Percentiles rank a stretch among this genome's conserved stretches.
Conservation (phyloP, 2,329 filamentous ascomycete species). For the Phoma sp. region DNA sequence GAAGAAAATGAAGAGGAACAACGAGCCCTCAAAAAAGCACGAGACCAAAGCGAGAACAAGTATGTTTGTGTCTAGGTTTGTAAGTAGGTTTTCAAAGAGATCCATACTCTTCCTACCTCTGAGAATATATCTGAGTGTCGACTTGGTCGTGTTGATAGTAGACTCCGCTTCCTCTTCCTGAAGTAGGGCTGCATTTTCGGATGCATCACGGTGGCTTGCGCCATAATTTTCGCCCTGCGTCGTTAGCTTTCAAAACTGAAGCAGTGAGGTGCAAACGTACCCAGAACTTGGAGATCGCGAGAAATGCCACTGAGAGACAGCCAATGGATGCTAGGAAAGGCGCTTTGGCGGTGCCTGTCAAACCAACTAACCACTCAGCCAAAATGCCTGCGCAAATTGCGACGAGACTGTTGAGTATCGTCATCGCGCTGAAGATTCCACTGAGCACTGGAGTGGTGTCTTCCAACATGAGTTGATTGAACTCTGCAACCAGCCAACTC, state of each 20-base stretch:
- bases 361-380: conserved; percentile 58
- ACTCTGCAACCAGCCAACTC: conserved; percentile 67
- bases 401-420: conserved; percentile 51
- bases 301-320: conserved; percentile 53
- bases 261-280: conserved; percentile 45
- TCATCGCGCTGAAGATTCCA: conserved; percentile 62
- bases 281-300: conserved; percentile 58
- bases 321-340: conserved; percentile 58
- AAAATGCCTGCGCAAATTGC: conserved; percentile 61
- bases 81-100: not conserved
- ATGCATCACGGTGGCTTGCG: conserved; percentile 21
- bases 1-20: conserved; percentile 69
- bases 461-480: conserved; percentile 54
- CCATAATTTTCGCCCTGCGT: conserved; percentile 60
- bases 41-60: conserved; percentile 59
- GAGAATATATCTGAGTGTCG: conserved; percentile 32
- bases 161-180: conserved; percentile 36
- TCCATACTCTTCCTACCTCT: conserved; percentile 15
- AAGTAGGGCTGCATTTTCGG: conserved; percentile 31
- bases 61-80: conserved; percentile 53
- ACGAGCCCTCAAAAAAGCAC: conserved; percentile 65
- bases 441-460: conserved; percentile 53
- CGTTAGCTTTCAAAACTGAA: conserved; percentile 12
- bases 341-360: conserved; percentile 56
- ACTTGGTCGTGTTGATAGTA: conserved; percentile 21